Conservation (phyloP, 2,329 filamentous ascomycete genomes). For the Sporothrix euskadiensis region DNA sequence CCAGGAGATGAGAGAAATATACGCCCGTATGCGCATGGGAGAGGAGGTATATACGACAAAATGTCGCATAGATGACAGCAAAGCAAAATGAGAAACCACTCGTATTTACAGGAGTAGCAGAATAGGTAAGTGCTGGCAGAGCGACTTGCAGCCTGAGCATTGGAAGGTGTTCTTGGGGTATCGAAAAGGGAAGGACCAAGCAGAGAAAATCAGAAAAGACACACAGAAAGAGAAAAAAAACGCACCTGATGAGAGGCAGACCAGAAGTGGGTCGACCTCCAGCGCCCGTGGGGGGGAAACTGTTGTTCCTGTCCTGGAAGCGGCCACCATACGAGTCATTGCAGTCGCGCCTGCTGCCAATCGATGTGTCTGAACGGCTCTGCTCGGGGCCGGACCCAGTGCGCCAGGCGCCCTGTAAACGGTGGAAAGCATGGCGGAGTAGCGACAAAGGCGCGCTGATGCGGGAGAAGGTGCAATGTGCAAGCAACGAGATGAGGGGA, state of each 20-base stretch:
- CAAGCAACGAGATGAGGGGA: neutral
- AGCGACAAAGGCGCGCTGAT: slow-evolving; percentile 5
- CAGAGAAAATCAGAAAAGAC: neutral
- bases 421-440: slow-evolving; percentile 20
- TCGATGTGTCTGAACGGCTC: slow-evolving; percentile 1
- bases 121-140: neutral
- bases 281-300: slow-evolving; percentile 26
- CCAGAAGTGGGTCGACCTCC: slow-evolving; percentile 31
- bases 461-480: neutral
- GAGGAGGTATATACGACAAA: slow-evolving; percentile 10
- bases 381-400: neutral
- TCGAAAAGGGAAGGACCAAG: slow-evolving; percentile 7
- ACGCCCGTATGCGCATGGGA: neutral
- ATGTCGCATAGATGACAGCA: slow-evolving; percentile 16
- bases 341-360: slow-evolving; percentile 9
- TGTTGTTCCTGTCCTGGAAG: slow-evolving; percentile 11
- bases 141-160: neutral
- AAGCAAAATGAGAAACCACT: neutral
- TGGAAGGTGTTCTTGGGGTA: neutral
- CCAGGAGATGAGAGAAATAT: slow-evolving; percentile 11
- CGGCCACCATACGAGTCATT: slow-evolving; percentile 1
- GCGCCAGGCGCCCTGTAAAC: slow-evolving; percentile 24
- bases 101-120: neutral
- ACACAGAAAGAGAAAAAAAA: slow-evolving; percentile 20
- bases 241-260: slow-evolving; percentile 31